Percentiles rank a stretch among this genome's conserved stretches.
phyloP scores from a whole-genome alignment of 495 filamentous ascomycete species.

The Venustampulla echinocandica region DNA sequence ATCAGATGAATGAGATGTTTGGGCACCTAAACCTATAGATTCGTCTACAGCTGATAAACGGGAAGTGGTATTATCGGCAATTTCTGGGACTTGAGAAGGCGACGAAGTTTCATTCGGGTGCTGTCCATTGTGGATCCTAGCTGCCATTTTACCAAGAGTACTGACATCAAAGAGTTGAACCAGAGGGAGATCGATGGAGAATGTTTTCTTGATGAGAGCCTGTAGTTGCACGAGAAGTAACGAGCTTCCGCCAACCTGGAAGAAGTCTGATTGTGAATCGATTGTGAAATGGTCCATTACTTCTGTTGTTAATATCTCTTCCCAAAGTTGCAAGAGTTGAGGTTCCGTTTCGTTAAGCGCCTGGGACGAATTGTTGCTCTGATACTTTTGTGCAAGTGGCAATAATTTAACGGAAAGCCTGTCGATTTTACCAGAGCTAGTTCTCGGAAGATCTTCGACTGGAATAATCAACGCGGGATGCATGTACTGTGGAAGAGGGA shows the following conservation, averaged over 20 bases:
- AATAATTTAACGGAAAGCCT: not conserved
- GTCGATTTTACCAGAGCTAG: conserved; percentile 34
- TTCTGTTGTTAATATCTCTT: conserved; percentile 16
- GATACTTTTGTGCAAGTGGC: not conserved
- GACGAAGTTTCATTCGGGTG: not conserved
- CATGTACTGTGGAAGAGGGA: conserved; percentile 8
- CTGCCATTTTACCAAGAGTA: conserved; percentile 1
- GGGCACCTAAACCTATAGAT: too few species aligned
- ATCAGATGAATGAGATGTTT: too few species aligned
- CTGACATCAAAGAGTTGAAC: not conserved
- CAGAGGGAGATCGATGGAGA: not conserved
- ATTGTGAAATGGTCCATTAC: not conserved
- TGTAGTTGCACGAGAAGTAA: conserved; percentile 25
- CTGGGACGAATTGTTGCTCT: too few species aligned
- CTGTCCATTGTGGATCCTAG: not conserved
- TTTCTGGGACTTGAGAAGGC: not conserved
- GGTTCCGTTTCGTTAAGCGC: conserved; percentile 9
- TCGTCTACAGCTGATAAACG: too few species aligned
- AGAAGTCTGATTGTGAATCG: conserved; percentile 23
- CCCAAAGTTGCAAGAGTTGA: conserved; percentile 23
- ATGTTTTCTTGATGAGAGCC: not conserved
- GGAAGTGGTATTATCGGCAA: not conserved
- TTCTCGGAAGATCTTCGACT: conserved; percentile 33
- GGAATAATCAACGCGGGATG: conserved; percentile 30
- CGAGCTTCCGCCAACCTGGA: conserved; percentile 30